A percentile compares a stretch with the other conserved stretches of the same genome.
Conservation (phyloP, 2,329 filamentous ascomycete genomes). For the Alternaria burnsii region DNA sequence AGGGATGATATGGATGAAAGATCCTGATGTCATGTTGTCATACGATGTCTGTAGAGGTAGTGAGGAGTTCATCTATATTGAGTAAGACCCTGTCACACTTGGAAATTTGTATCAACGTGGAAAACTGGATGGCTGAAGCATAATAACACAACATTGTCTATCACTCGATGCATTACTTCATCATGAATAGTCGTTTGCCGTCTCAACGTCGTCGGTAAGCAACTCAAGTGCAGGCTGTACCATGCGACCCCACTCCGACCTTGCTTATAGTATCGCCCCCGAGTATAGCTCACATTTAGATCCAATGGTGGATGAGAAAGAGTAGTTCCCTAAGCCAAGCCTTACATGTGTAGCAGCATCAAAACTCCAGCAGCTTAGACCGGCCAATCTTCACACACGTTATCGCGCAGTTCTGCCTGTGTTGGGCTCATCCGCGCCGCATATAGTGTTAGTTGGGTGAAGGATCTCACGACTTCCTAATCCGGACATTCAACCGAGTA, state of each 20-base stretch:
- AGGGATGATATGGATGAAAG: no score
- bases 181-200: no score
- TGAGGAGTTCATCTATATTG: not conserved
- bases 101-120: no score
- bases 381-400: not conserved
- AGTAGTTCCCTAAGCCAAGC: no score
- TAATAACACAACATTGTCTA: no score
- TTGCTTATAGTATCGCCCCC: not conserved
- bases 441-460: not conserved
- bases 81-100: rapidly evolving
- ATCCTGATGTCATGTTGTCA: no score
- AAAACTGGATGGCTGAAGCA: rapidly evolving
- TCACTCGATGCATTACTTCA: rapidly evolving
- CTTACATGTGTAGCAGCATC: not conserved
- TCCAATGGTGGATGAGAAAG: not conserved
- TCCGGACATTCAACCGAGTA: not conserved
- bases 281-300: not conserved
- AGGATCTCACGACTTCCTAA: not conserved
- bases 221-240: no score
- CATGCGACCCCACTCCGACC: not conserved
- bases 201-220: no score
- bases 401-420: not conserved
- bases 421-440: not conserved
- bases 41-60: rapidly evolving
- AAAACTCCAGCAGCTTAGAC: not conserved